Evolutionary conservation across 2,329 filamentous ascomycete genomes (phyloP), one percentile per base, ranked within the genome.

Genomic region (Purpureocillium takamizusanense): DNA sequence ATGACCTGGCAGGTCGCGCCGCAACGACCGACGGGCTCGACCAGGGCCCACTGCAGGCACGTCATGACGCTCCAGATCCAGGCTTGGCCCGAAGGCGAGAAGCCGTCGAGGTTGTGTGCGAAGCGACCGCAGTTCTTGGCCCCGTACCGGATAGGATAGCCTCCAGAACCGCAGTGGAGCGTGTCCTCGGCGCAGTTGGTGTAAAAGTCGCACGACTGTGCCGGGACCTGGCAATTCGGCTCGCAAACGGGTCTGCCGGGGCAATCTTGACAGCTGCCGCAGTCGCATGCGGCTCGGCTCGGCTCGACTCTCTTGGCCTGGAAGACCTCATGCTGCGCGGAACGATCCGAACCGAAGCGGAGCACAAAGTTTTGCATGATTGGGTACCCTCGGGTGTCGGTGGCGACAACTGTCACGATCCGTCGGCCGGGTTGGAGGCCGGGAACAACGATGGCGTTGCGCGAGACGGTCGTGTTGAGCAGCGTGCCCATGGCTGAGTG

Each of bases 11-110:
- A 44, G 1, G 42, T 44, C 9, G 40, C 18, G 13, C 28, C 36
- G 40, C 37, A 40, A 7, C 18, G 21, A n/a, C n/a, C 31, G 7
- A 38, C 15, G 15, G 37, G 37, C 15, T 9, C 31, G n/a, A 38
- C 13, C n/a, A 38, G 37, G n/a, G 31, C 33, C 33, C 15, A 13
- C 32, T 43, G 39, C 15, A 43, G 36, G 27, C 41, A 43, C 23
- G 37, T 11, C 41, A 46, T 40, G 32, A 37, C 36, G 21, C 15
- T 31, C 33, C 41, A 41, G 23, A 41, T 39, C 27, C 41, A 40
- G 33, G 16, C 17, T 16, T 35, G 36, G 35, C 38, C 38, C 7
- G 13, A 13, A 4, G 23, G 3, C 9, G 23, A 27, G 31, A 36
- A 40, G 30, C 15, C 16, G 3, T 27, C 10, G 21, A 40, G 21